Evolutionary conservation across 768 basidiomycete species (phyloP).

Genomic region (Leccinum uliginosum): DNA sequence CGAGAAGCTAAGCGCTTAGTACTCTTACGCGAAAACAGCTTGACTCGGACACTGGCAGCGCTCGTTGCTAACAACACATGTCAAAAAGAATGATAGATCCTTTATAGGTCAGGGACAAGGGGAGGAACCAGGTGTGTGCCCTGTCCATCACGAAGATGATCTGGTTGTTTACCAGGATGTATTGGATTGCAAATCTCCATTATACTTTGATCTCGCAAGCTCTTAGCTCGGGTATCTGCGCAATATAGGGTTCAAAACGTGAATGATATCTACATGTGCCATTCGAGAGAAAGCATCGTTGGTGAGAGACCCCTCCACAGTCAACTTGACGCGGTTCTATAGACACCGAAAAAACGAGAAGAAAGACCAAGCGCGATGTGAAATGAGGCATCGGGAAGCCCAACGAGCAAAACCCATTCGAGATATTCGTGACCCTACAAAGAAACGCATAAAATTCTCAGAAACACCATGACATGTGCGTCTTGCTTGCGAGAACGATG

Average conservation of each 20-base stretch:
- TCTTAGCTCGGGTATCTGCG: slow-evolving; percentile 83
- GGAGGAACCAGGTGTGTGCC: slow-evolving; percentile 78
- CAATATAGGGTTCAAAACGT: slow-evolving; percentile 98
- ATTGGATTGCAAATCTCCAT: slow-evolving; percentile 89
- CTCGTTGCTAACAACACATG: slow-evolving; percentile 93
- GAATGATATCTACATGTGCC: slow-evolving; percentile 32
- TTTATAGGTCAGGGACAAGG: slow-evolving; percentile 97
- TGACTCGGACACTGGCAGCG: slow-evolving; percentile 88
- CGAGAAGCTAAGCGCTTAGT: too few species aligned
- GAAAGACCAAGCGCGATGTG: slow-evolving; percentile 92
- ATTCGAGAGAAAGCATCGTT: too few species aligned
- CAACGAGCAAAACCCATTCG: slow-evolving; percentile 95
- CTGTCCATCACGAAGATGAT: not conserved
- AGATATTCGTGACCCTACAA: slow-evolving; percentile 97
- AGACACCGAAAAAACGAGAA: slow-evolving; percentile 95
- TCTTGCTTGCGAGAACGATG: slow-evolving; percentile 92
- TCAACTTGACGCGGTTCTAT: not conserved
- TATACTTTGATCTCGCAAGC: slow-evolving; percentile 91
- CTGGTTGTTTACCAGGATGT: not conserved
- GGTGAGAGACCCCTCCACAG: not conserved
- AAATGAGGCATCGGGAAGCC: slow-evolving; percentile 91
- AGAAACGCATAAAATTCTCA: slow-evolving; percentile 93
- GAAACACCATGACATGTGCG: slow-evolving; percentile 95
- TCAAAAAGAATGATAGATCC: slow-evolving; percentile 86
- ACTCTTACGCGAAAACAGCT: slow-evolving; percentile 74